Conservation (phyloP, 139 green algal species). For the Volvox reticuliferus region DNA sequence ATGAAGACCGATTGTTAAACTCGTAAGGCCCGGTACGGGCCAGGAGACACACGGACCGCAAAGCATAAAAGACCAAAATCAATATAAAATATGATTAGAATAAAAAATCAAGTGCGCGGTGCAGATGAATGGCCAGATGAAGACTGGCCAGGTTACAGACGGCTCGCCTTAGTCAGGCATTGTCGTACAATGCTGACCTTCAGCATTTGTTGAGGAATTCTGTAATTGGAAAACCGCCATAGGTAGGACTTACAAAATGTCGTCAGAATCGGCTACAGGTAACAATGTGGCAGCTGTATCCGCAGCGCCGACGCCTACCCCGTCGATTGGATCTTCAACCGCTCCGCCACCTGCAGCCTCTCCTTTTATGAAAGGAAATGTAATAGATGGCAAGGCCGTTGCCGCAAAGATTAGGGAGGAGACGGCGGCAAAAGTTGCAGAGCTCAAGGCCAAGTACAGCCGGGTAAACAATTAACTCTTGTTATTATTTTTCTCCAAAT, state of each 20-base stretch:
- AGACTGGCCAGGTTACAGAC: no score
- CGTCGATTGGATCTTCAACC: background rate
- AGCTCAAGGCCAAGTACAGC: conserved; percentile 68
- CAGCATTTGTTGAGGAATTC: no score
- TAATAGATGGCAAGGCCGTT: conserved; percentile 93
- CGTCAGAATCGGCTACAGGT: background rate
- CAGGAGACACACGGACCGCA: no score
- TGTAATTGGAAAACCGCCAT: background rate
- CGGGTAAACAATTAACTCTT: conserved; percentile 60
- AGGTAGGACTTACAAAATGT: background rate
- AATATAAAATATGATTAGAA: no score
- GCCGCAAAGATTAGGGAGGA: conserved; percentile 84
- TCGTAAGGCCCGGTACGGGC: no score
- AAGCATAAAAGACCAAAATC: no score
- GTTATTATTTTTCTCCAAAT: background rate
- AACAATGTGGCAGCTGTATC: background rate
- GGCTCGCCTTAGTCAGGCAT: no score
- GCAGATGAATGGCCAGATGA: no score
- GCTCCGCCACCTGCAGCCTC: background rate
- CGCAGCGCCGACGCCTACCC: background rate
- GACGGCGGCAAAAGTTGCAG: conserved; percentile 71
- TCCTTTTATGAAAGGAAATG: conserved; percentile 59
- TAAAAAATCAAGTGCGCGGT: no score
- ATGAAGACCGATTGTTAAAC: no score
- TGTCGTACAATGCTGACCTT: no score